These are phyloP conservation scores for Chara braunii DNA, from an alignment of 139 green algal species.

Conservation along the genomic window DNA sequence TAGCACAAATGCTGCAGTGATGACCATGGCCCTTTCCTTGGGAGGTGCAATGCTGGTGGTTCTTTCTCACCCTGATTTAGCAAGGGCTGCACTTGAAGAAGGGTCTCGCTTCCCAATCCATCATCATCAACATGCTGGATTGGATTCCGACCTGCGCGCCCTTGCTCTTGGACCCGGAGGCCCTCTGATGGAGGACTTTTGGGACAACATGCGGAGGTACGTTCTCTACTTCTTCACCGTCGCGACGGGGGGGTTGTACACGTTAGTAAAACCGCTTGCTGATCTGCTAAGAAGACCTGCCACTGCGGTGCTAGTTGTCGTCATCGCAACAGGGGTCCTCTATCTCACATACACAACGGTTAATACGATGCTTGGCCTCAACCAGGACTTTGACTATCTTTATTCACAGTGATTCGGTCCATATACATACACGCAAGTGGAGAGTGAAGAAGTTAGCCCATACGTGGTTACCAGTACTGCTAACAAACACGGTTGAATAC, in stretches of 20 bases:
- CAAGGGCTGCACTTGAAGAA: no score
- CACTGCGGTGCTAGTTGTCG: constrained; percentile 10
- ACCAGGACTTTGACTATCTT: neutral
- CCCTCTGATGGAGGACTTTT: constrained; percentile 24
- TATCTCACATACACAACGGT: constrained; percentile 29
- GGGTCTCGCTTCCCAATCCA: no score
- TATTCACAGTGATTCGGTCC: neutral
- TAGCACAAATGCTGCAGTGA: no score
- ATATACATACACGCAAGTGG: neutral
- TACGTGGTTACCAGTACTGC: no score
- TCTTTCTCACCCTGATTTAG: no score
- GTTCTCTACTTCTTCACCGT: constrained; percentile 37
- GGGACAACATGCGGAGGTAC: constrained; percentile 31
- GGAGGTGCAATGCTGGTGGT: no score
- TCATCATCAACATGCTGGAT: neutral
- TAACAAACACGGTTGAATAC: no score
- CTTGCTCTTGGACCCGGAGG: neutral
- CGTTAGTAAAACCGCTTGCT: constrained; percentile 6
- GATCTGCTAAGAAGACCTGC: constrained; percentile 13
- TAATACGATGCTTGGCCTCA: constrained; percentile 18
- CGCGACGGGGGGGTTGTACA: constrained; percentile 26
- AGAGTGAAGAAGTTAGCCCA: no score
- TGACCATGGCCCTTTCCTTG: no score
- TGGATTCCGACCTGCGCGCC: constrained; percentile 3
- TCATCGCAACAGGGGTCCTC: constrained; percentile 3